Base-by-base conservation (phyloP, 805 yeast species). In the Suhomyces xylopsoci region DNA sequence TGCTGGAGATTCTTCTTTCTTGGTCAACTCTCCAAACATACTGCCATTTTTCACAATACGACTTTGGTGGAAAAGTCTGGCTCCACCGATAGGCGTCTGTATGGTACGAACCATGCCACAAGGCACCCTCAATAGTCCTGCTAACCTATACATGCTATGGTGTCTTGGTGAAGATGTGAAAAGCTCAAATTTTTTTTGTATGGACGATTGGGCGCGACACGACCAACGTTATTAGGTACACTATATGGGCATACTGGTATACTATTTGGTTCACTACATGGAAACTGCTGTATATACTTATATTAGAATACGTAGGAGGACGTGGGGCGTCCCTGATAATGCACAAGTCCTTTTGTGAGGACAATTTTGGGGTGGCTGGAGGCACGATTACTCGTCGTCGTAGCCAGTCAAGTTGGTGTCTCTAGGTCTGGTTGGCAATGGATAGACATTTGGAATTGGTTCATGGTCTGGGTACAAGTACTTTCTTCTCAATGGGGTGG, bases 401-500 rank as follows among this genome's bases (percentile, higher is more conserved):
- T 70, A 83, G 7, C 88, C 88, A n/a, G 65, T 57, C 67, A 74
- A 78, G 32, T 55, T 64, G 38, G 59, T 63, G 59, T 80, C 81
- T 67, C 88, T 80, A 25, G 79, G 70, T 57, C 86, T 76, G 20
- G 71, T 65, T 46, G 88, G 88, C 58, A 83, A 65, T 15, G 83
- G 84, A 61, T 81, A 81, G 7, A 81, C 82, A 46, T 68, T 61
- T 45, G 96, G 96, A 56, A 88, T 73, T 14, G 86, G 85, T 41
- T 73, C 80, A 51, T 85, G 86, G 64, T 86, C 90, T 36, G 73
- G 79, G 63, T 82, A 88, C 55, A 84, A 70, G 65, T 74, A 84
- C 67, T 79, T 82, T 70, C 87, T 82, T 79, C 96, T 84, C 47
- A 87, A 61, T 28, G 91, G 90, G 44, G 90, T 78, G 50, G 80